A percentile compares a stretch with the other conserved stretches of the same genome.
Conservation (phyloP, 352 stramenopile genomes). For the Phytophthora idaei region DNA sequence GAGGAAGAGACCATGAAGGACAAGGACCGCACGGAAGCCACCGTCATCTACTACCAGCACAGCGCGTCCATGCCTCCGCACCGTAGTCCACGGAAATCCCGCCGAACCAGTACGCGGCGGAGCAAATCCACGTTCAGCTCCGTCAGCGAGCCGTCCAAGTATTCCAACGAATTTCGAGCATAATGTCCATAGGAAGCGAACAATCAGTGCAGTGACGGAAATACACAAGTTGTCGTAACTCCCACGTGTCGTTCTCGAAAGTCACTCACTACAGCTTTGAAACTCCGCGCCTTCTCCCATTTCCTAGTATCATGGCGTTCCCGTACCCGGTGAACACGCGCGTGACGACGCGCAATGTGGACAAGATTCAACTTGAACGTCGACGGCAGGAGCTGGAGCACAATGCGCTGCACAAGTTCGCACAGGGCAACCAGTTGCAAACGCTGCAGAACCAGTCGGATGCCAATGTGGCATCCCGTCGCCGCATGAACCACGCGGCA, state of each 20-base stretch:
- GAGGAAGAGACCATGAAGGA: slow-evolving; percentile 36
- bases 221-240: slow-evolving; percentile 19
- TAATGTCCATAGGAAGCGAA: neutral
- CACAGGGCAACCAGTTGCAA: slow-evolving; percentile 63
- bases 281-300: neutral
- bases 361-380: slow-evolving; percentile 67
- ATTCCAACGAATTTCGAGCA: slow-evolving; percentile 1
- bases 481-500: slow-evolving; percentile 60
- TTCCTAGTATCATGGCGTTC: slow-evolving; percentile 49
- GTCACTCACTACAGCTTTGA: neutral
- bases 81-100: slow-evolving; percentile 7
- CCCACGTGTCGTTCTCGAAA: neutral
- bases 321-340: slow-evolving; percentile 58
- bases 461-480: slow-evolving; percentile 49
- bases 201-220: slow-evolving; percentile 9
- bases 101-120: slow-evolving; percentile 21
- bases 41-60: slow-evolving; percentile 33
- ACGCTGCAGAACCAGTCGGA: slow-evolving; percentile 69
- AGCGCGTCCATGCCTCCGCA: slow-evolving; percentile 26
- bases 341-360: slow-evolving; percentile 66
- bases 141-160: slow-evolving; percentile 27
- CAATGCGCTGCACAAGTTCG: slow-evolving; percentile 57
- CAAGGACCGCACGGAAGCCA: slow-evolving; percentile 30
- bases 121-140: slow-evolving; percentile 31
- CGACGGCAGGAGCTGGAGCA: slow-evolving; percentile 68